Percentiles rank a stretch among this genome's conserved stretches.
phyloP scores from a whole-genome alignment of 1,284 basidiomycete genomes.

The Papiliotrema terrestris region DNA sequence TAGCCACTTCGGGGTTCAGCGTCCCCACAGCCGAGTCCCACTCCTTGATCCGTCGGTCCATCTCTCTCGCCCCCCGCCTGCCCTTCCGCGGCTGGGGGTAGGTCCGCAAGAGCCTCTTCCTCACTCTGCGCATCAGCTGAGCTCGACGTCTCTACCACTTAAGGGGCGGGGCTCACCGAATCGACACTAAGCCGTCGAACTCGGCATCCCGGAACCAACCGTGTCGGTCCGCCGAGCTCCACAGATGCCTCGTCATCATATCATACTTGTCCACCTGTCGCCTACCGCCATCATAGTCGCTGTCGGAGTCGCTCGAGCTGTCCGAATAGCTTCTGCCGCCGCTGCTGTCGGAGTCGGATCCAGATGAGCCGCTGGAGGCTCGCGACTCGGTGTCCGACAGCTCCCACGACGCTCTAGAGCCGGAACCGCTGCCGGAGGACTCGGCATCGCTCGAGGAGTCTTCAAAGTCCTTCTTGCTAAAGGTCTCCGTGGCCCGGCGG shows the following conservation, averaged over 20 bases:
- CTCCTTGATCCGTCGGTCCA: slow-evolving; percentile 22
- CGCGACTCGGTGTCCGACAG: slow-evolving; percentile 28
- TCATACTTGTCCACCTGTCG: slow-evolving; percentile 31
- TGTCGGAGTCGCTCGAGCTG: slow-evolving; percentile 9
- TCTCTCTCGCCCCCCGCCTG: slow-evolving; percentile 19
- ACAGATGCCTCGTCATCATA: slow-evolving; percentile 42
- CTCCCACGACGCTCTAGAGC: slow-evolving; percentile 37
- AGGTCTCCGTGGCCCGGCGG: slow-evolving; percentile 32
- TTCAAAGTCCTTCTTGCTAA: slow-evolving; percentile 4
- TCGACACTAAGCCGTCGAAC: slow-evolving; percentile 39
- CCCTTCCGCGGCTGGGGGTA: slow-evolving; percentile 29
- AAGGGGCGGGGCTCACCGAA: slow-evolving; percentile 29
- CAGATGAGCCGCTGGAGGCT: slow-evolving; percentile 13
- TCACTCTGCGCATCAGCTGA: slow-evolving; percentile 18
- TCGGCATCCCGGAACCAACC: slow-evolving; percentile 43
- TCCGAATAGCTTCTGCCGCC: slow-evolving; percentile 5
- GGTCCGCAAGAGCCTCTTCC: slow-evolving; percentile 30
- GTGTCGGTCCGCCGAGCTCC: slow-evolving; percentile 33
- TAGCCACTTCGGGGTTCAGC: slow-evolving; percentile 73
- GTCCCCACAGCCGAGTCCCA: slow-evolving; percentile 62
- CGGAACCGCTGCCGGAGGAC: slow-evolving; percentile 7
- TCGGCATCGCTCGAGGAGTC: slow-evolving; percentile 11
- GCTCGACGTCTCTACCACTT: too few relatives aligned
- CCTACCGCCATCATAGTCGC: slow-evolving; percentile 20
- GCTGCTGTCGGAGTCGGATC: slow-evolving; percentile 11